A percentile compares a stretch with the other conserved stretches of the same genome.
phyloP scores from a whole-genome alignment of 805 yeast genomes.

The Candida coleopterorum region DNA sequence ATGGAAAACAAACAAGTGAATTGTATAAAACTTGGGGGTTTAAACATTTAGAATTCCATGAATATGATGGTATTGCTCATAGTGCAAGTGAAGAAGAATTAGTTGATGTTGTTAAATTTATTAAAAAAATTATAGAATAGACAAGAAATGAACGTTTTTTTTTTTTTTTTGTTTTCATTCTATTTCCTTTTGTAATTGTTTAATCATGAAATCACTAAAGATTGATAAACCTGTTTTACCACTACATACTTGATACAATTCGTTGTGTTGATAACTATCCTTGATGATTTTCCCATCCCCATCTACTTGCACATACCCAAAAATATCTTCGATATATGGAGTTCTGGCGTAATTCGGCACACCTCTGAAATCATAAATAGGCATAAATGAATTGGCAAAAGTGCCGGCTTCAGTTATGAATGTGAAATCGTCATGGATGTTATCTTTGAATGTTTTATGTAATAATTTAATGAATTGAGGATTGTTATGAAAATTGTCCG shows the following conservation, averaged over 20 bases:
- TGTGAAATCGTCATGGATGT: constrained; percentile 42
- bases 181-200: constrained; percentile 31
- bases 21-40: constrained; percentile 47
- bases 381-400: constrained; percentile 53
- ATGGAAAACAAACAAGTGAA: constrained; percentile 38
- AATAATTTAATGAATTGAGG: constrained; percentile 23
- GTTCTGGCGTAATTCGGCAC: constrained; percentile 61
- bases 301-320: constrained; percentile 65
- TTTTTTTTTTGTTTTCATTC: constrained; percentile 10
- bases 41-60: constrained; percentile 36
- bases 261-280: constrained; percentile 53
- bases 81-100: constrained; percentile 66
- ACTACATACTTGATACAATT: constrained; percentile 49
- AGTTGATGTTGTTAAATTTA: constrained; percentile 39
- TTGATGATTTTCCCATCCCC: constrained; percentile 49
- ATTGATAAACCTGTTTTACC: constrained; percentile 31
- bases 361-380: constrained; percentile 65
- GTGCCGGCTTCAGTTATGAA: constrained; percentile 54
- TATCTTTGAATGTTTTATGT: constrained; percentile 19
- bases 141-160: not conserved
- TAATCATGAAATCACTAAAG: constrained; percentile 48
- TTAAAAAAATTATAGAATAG: constrained; percentile 17
- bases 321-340: constrained; percentile 66
- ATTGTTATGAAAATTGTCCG: constrained; percentile 22
- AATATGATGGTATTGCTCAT: constrained; percentile 65